phyloP scores from a whole-genome alignment of 164 flowering plant genomes.

The Stephania cephalantha region DNA sequence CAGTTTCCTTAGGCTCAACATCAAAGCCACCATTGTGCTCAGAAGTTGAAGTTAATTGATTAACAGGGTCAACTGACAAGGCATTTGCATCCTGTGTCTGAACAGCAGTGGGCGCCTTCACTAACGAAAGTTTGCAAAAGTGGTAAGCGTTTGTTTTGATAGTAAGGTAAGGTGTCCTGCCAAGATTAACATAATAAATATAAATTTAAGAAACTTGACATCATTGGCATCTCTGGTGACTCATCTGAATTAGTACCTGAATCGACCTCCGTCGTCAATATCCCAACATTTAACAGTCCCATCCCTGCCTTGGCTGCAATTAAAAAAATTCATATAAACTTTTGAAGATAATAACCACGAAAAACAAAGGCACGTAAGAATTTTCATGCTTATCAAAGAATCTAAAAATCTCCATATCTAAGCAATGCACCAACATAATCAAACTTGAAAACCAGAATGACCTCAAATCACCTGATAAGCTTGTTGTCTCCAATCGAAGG shows the following conservation, averaged over 20 bases:
- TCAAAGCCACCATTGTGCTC: conserved; percentile 17
- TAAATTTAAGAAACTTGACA: not conserved
- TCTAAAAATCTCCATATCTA: not conserved
- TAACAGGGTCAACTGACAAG: not conserved
- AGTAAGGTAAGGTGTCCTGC: conserved; percentile 53
- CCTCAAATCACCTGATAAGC: conserved; percentile 53
- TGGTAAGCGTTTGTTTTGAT: conserved; percentile 75
- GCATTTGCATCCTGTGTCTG: conserved; percentile 21
- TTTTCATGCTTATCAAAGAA: not conserved
- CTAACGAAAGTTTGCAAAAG: conserved; percentile 86
- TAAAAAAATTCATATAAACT: not conserved
- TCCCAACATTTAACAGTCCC: conserved; percentile 90
- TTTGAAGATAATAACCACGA: not conserved
- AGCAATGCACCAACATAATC: not conserved
- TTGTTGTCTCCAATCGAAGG: conserved; percentile 50
- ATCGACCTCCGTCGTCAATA: conserved; percentile 56
- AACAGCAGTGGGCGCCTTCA: conserved; percentile 36
- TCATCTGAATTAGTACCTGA: conserved; percentile 37
- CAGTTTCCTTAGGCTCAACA: conserved; percentile 14
- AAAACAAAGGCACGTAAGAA: not conserved
- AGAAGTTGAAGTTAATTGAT: conserved; percentile 3
- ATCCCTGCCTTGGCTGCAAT: conserved; percentile 84
- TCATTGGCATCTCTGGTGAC: not conserved
- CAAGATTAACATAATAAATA: conserved; percentile 3
- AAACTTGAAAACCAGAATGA: not conserved